Percentiles rank a stretch among this genome's conserved stretches.
phyloP scores from a whole-genome alignment of 176 grass and related monocot genomes.

The Oryza coarctata region DNA sequence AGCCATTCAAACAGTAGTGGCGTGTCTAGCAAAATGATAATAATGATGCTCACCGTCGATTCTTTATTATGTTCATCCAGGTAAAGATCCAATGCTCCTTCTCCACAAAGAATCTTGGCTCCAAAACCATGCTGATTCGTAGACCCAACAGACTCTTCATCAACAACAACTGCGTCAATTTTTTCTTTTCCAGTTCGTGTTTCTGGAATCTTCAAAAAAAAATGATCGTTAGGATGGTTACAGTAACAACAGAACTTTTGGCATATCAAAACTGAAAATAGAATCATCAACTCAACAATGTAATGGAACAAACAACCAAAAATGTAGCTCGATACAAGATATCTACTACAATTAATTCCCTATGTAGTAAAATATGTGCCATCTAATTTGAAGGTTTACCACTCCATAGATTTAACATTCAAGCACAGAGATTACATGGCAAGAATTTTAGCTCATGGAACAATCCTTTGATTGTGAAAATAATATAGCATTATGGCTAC shows the following conservation, averaged over 20 bases:
- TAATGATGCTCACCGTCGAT: constrained; percentile 1
- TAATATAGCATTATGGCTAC: not conserved
- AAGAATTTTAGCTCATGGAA: not conserved
- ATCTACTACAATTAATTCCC: not conserved
- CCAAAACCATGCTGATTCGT: constrained; percentile 38
- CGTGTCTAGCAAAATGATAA: constrained; percentile 13
- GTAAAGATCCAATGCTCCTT: constrained; percentile 55
- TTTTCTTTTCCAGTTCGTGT: constrained; percentile 51
- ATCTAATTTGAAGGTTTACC: not conserved
- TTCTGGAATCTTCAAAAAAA: constrained; percentile 52
- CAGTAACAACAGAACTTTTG: not conserved
- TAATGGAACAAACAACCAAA: not conserved
- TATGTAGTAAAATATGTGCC: not conserved
- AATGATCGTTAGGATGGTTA: not conserved
- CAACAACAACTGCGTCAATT: constrained; percentile 72
- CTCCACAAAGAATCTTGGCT: constrained; percentile 68
- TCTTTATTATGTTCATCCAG: constrained; percentile 40
- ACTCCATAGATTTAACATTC: not conserved
- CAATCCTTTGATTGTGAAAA: not conserved
- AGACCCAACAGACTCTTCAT: constrained; percentile 57
- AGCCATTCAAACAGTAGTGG: not conserved
- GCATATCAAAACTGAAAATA: not conserved
- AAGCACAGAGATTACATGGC: not conserved
- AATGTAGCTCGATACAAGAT: not conserved
- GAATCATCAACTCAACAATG: not conserved